Conservation (phyloP, 306 rosid genomes). For the Alnus rubra region DNA sequence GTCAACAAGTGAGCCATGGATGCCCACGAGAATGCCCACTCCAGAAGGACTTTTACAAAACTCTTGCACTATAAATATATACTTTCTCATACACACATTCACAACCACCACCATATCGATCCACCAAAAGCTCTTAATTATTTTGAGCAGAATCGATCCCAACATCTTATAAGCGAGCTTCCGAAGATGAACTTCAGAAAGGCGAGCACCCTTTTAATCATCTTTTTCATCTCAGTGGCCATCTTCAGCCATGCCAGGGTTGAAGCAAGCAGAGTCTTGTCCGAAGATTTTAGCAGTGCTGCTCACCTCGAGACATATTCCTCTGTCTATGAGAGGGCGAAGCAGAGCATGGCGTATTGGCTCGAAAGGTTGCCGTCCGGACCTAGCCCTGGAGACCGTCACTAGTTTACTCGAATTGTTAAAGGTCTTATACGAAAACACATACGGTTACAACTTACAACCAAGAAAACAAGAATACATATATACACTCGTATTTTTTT, state of each 20-base stretch:
- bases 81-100: not conserved
- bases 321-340: too few species aligned
- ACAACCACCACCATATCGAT: not conserved
- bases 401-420: slow-evolving; percentile 5
- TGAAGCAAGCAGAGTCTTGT: too few species aligned
- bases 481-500: too few species aligned
- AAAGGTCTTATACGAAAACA: not conserved
- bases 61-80: slow-evolving; percentile 12
- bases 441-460: accelerated
- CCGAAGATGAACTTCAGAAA: slow-evolving; percentile 29
- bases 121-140: not conserved
- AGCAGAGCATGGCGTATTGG: too few species aligned
- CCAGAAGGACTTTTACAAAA: too few species aligned
- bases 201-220: slow-evolving; percentile 10
- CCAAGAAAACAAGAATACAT: not conserved
- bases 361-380: slow-evolving; percentile 27
- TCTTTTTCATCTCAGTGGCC: not conserved
- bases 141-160: not conserved
- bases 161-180: too few species aligned
- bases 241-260: too few species aligned
- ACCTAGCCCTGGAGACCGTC: slow-evolving; percentile 36
- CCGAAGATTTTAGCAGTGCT: too few species aligned
- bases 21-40: not conserved
- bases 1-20: slow-evolving; percentile 29
- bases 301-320: too few species aligned